Percentiles rank a stretch among this genome's conserved stretches.
Conservation (phyloP, 2,329 filamentous ascomycete genomes). For the Aspergillus sp. region DNA sequence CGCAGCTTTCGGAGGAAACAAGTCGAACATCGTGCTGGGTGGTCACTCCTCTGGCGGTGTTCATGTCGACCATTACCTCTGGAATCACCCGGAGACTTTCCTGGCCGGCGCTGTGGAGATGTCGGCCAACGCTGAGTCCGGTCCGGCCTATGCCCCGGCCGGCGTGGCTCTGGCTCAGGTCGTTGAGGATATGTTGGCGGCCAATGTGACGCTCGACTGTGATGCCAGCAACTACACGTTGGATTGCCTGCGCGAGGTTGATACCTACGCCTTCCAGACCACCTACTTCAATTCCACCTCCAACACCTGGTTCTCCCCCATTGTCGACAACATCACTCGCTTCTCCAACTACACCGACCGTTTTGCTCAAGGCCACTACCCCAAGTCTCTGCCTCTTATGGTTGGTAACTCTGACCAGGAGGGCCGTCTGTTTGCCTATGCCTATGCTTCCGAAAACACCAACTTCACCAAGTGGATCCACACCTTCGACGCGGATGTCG, state of each 20-base stretch:
- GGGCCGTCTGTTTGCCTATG: slow-evolving; percentile 21
- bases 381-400: slow-evolving; percentile 21
- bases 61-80: slow-evolving; percentile 27
- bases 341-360: slow-evolving; percentile 24
- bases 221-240: slow-evolving; percentile 19
- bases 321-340: slow-evolving; percentile 22
- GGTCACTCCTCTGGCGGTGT: slow-evolving; percentile 26
- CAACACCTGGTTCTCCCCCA: slow-evolving; percentile 26
- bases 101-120: slow-evolving; percentile 26
- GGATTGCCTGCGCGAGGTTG: slow-evolving; percentile 22
- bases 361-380: slow-evolving; percentile 21
- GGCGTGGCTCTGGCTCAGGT: slow-evolving; percentile 23
- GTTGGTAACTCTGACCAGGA: slow-evolving; percentile 28
- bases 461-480: slow-evolving; percentile 23
- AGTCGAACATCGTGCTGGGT: slow-evolving; percentile 24
- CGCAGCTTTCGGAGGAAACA: slow-evolving; percentile 24
- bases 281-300: slow-evolving; percentile 24
- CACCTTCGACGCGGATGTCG: slow-evolving; percentile 25
- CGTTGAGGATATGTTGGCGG: slow-evolving; percentile 21
- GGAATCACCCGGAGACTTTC: slow-evolving; percentile 26
- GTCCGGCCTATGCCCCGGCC: slow-evolving; percentile 19
- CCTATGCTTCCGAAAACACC: slow-evolving; percentile 22
- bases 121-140: slow-evolving; percentile 26
- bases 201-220: slow-evolving; percentile 20
- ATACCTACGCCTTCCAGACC: slow-evolving; percentile 25